A percentile compares a stretch with the other conserved stretches of the same genome.
Evolutionary conservation across 2,329 filamentous ascomycete species (phyloP).

Genomic region (Curvularia spicifera): DNA sequence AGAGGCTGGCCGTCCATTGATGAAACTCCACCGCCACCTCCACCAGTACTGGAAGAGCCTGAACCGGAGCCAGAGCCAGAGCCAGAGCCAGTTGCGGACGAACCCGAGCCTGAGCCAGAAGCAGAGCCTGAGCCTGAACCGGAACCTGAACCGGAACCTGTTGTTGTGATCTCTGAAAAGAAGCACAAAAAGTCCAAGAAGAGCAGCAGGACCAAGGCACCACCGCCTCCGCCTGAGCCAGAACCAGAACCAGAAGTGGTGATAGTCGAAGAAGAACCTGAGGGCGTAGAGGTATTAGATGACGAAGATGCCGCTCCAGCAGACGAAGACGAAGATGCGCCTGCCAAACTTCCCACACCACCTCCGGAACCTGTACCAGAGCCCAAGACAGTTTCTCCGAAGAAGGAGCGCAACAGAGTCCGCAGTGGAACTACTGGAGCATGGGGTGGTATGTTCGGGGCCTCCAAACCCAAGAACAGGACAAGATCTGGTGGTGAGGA

Average conservation of each 20-base stretch:
- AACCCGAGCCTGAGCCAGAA: slow-evolving; percentile 38
- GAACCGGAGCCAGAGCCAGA: neutral
- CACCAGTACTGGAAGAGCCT: slow-evolving; percentile 28
- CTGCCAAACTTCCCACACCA: slow-evolving; percentile 56
- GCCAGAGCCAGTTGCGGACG: slow-evolving; percentile 36
- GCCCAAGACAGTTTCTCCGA: slow-evolving; percentile 57
- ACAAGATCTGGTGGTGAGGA: slow-evolving; percentile 41
- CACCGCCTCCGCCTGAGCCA: slow-evolving; percentile 34
- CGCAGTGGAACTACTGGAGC: slow-evolving; percentile 69
- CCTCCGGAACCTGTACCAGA: slow-evolving; percentile 51
- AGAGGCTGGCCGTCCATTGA: slow-evolving; percentile 64
- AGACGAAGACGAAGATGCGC: slow-evolving; percentile 34
- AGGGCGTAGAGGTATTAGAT: slow-evolving; percentile 28
- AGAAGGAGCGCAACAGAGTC: slow-evolving; percentile 79
- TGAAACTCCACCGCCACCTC: slow-evolving; percentile 39
- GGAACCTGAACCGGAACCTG: slow-evolving; percentile 42
- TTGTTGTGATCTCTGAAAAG: slow-evolving; percentile 28
- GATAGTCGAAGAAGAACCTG: slow-evolving; percentile 27
- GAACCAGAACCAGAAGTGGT: slow-evolving; percentile 28
- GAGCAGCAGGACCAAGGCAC: slow-evolving; percentile 35
- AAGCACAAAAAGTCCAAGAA: slow-evolving; percentile 38
- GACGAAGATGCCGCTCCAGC: slow-evolving; percentile 34
- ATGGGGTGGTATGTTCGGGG: slow-evolving; percentile 74
- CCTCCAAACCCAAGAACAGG: slow-evolving; percentile 51
- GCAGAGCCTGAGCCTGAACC: slow-evolving; percentile 42